Conservation (phyloP, 225 moss, liverwort and hornwort species). For the Pseudoscleropodium purum region DNA sequence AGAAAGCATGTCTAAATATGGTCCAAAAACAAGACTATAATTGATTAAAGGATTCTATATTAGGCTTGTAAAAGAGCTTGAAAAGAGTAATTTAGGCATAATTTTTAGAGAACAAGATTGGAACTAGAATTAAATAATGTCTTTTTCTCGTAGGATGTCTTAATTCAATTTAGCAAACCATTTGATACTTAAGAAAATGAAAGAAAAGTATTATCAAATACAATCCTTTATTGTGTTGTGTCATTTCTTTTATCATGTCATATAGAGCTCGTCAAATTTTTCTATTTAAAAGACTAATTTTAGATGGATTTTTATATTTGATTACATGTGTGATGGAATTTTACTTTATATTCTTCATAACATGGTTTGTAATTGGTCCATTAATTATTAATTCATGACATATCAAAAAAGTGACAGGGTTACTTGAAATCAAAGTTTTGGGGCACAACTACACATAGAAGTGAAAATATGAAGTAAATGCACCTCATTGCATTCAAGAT, state of each 20-base stretch:
- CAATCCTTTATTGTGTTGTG: background rate
- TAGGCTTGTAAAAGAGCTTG: background rate
- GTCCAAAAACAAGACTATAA: background rate
- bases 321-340: background rate
- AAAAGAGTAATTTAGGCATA: background rate
- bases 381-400: background rate
- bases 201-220: background rate
- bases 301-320: background rate
- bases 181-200: background rate
- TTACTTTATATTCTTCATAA: too few species aligned
- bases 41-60: background rate
- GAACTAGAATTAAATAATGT: background rate
- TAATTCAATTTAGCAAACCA: background rate
- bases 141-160: background rate
- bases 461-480: background rate
- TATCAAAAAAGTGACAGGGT: background rate
- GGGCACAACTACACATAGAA: background rate
- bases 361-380: background rate
- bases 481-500: accelerated
- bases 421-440: background rate
- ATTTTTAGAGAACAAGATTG: background rate
- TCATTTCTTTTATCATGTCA: background rate
- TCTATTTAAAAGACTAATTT: background rate
- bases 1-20: background rate
- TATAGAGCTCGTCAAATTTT: background rate